These are phyloP conservation scores for Nicotiana tomentosiformis DNA, from an alignment of 257 asterid genomes.

Conservation along the genomic window DNA sequence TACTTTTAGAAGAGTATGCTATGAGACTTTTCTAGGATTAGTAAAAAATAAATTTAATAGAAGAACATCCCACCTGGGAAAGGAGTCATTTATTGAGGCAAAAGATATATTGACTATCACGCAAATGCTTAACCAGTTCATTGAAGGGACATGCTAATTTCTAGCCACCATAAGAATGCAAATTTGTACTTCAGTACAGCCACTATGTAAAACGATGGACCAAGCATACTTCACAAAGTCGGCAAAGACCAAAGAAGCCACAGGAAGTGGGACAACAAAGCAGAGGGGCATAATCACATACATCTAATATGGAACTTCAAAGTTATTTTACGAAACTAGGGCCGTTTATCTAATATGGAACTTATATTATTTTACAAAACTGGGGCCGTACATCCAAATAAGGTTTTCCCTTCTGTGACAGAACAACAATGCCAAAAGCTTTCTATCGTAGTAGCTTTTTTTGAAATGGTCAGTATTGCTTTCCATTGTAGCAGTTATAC, in stretches of 20 bases:
- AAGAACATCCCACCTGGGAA: background rate
- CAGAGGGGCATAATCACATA: background rate
- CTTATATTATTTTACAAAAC: background rate
- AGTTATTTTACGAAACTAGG: background rate
- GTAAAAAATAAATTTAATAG: background rate
- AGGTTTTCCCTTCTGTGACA: background rate
- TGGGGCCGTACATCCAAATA: background rate
- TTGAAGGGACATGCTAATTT: background rate
- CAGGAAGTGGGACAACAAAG: background rate
- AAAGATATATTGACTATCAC: background rate
- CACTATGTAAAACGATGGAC: background rate
- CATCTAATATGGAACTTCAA: background rate
- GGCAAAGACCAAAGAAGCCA: background rate
- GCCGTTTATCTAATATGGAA: background rate
- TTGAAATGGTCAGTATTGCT: no score
- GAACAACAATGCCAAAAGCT: background rate
- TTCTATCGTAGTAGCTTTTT: no score
- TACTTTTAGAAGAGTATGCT: background rate
- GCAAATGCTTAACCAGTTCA: slow-evolving; percentile 3
- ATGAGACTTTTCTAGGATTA: background rate
- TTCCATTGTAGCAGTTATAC: background rate
- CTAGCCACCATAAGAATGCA: background rate
- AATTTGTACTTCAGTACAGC: background rate
- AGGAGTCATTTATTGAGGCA: background rate
- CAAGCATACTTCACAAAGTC: background rate